These are phyloP conservation scores for Hemileia vastatrix DNA, from an alignment of 1,284 basidiomycete genomes.

Conservation along the genomic window DNA sequence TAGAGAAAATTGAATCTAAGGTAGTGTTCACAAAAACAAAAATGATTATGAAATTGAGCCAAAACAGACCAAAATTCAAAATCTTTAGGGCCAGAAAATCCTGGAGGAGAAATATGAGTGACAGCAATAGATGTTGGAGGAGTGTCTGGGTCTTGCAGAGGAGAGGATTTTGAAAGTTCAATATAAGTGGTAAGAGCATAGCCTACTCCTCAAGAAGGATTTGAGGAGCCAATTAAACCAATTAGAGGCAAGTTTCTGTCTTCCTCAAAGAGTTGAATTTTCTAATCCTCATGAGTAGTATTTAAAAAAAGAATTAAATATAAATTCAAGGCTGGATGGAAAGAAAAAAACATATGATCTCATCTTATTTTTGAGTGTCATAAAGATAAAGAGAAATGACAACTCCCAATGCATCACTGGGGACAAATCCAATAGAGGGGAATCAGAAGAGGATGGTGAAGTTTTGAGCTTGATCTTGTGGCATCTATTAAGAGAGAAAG, in stretches of 20 bases:
- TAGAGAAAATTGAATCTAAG: not conserved
- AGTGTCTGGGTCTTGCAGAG: slow-evolving; percentile 45
- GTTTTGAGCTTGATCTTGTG: slow-evolving; percentile 35
- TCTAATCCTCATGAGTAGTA: slow-evolving; percentile 63
- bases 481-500: slow-evolving; percentile 26
- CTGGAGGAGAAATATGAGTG: slow-evolving; percentile 50
- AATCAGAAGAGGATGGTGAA: slow-evolving; percentile 19
- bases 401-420: slow-evolving; percentile 25
- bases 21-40: slow-evolving; percentile 2
- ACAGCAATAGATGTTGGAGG: slow-evolving; percentile 63
- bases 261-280: slow-evolving; percentile 63
- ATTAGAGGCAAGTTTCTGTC: slow-evolving; percentile 88
- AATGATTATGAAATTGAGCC: slow-evolving; percentile 39
- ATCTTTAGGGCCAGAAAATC: slow-evolving; percentile 50
- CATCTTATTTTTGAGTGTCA: slow-evolving; percentile 50
- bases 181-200: slow-evolving; percentile 88
- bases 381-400: slow-evolving; percentile 84
- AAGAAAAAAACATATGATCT: not conserved
- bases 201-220: slow-evolving; percentile 59
- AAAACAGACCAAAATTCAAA: slow-evolving; percentile 85
- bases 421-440: slow-evolving; percentile 29
- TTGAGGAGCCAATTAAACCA: slow-evolving; percentile 51
- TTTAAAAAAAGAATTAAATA: not conserved
- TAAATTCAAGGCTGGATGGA: not conserved
- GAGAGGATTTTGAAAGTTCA: slow-evolving; percentile 51